Evolutionary conservation across 2,329 filamentous ascomycete genomes (phyloP).

Genomic region (Xenoacremonium recifei): DNA sequence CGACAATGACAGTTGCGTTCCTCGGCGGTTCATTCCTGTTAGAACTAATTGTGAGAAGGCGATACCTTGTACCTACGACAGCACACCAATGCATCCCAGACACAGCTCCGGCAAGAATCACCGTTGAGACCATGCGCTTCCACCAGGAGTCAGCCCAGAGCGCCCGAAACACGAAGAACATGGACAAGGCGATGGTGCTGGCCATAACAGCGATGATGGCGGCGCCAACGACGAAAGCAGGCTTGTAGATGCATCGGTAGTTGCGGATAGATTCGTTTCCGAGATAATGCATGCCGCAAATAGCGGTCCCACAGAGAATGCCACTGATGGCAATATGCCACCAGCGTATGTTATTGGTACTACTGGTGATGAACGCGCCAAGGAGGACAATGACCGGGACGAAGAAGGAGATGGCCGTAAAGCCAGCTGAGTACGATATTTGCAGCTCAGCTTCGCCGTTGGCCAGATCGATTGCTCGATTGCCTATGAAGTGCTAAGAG

Average conservation of each 20-base stretch:
- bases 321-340: conserved; percentile 63
- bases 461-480: conserved; percentile 72
- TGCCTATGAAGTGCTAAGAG: conserved; percentile 61
- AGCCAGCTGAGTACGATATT: conserved; percentile 69
- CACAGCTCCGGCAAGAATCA: conserved; percentile 69
- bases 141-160: conserved; percentile 78
- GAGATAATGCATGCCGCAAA: conserved; percentile 85
- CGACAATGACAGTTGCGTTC: conserved; percentile 69
- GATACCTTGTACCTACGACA: conserved; percentile 67
- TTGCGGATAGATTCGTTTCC: conserved; percentile 80
- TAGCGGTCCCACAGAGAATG: conserved; percentile 67
- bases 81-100: conserved; percentile 90
- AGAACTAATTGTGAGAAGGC: conserved; percentile 43
- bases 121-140: conserved; percentile 66
- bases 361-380: conserved; percentile 69
- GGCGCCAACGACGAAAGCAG: conserved; percentile 64
- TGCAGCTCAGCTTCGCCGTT: conserved; percentile 62
- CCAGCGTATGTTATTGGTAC: conserved; percentile 55
- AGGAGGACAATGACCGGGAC: conserved; percentile 74
- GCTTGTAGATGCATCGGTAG: conserved; percentile 64
- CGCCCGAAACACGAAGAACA: conserved; percentile 76
- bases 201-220: conserved; percentile 71
- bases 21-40: conserved; percentile 47
- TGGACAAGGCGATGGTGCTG: conserved; percentile 65
- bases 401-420: conserved; percentile 76